Evolutionary conservation across 306 rosid species (phyloP).

Genomic region (Quercus suber): DNA sequence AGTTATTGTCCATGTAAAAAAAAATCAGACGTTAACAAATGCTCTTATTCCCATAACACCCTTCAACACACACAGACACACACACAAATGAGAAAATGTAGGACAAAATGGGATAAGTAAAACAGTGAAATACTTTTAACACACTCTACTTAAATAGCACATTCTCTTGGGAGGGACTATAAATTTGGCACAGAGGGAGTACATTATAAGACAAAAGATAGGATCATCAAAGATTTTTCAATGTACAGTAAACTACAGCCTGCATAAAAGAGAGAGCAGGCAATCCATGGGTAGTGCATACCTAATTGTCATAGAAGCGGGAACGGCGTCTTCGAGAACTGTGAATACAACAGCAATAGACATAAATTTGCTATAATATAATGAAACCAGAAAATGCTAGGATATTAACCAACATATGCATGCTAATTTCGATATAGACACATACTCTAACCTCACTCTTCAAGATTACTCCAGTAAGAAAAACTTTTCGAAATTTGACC

Average conservation of each 20-base stretch:
- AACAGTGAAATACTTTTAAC: no score
- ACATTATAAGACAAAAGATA: neutral
- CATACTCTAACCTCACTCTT: neutral
- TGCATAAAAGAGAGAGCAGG: slow-evolving; percentile 7
- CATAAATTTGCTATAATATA: slow-evolving; percentile 4
- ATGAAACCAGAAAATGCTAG: slow-evolving; percentile 13
- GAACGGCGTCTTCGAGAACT: slow-evolving; percentile 75
- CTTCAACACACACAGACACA: no score
- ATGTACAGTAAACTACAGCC: neutral
- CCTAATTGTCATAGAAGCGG: slow-evolving; percentile 88
- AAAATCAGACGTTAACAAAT: no score
- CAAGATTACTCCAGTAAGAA: neutral
- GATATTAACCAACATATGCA: neutral
- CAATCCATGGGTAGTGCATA: slow-evolving; percentile 30
- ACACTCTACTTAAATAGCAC: no score
- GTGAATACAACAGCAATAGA: slow-evolving; percentile 27
- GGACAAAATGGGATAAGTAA: no score
- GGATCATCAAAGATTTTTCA: neutral
- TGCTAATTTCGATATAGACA: neutral
- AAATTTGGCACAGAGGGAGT: no score
- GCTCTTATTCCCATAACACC: no score
- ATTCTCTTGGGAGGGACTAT: no score
- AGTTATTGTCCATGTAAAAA: no score
- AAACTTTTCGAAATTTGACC: neutral
- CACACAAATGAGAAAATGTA: no score